Conservation (phyloP, 148 eudicot species). For the Cornus kousa region DNA sequence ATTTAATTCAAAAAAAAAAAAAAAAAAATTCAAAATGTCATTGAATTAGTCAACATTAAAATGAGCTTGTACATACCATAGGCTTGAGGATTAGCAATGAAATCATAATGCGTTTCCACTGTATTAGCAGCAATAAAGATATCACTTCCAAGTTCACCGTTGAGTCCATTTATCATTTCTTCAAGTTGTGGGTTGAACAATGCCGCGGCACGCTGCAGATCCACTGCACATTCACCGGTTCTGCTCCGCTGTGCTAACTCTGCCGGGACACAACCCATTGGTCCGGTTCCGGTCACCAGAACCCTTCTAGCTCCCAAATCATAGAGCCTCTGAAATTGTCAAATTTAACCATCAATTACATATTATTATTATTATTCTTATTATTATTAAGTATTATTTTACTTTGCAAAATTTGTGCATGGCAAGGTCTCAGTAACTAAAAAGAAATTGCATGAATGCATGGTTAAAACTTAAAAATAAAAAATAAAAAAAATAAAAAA, state of each 20-base stretch:
- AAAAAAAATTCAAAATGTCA: not conserved
- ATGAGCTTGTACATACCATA: slow-evolving; percentile 18
- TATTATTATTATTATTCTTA: too few species aligned
- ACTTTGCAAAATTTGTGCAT: too few species aligned
- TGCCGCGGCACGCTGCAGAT: slow-evolving; percentile 34
- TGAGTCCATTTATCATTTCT: slow-evolving; percentile 25
- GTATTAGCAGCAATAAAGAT: slow-evolving; percentile 38
- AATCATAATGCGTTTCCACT: slow-evolving; percentile 21
- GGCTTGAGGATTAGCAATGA: slow-evolving; percentile 29
- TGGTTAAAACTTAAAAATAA: too few species aligned
- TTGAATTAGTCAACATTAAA: not conserved
- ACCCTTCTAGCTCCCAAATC: slow-evolving; percentile 42
- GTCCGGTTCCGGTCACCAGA: slow-evolving; percentile 46
- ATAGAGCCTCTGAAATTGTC: slow-evolving; percentile 27
- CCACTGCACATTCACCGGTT: slow-evolving; percentile 26
- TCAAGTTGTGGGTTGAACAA: slow-evolving; percentile 41
- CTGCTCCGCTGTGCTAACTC: slow-evolving; percentile 33
- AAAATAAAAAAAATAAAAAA: too few species aligned
- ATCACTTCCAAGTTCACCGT: slow-evolving; percentile 22
- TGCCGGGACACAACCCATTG: slow-evolving; percentile 48
- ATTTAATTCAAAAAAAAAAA: too few species aligned
- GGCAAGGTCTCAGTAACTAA: too few species aligned
- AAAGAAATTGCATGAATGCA: not conserved
- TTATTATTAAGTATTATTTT: too few species aligned
- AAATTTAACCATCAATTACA: too few species aligned